Evolutionary conservation across 2,329 filamentous ascomycete genomes (phyloP), one percentile per base, ranked within the genome.

Genomic region (Microsporum audouinii): DNA sequence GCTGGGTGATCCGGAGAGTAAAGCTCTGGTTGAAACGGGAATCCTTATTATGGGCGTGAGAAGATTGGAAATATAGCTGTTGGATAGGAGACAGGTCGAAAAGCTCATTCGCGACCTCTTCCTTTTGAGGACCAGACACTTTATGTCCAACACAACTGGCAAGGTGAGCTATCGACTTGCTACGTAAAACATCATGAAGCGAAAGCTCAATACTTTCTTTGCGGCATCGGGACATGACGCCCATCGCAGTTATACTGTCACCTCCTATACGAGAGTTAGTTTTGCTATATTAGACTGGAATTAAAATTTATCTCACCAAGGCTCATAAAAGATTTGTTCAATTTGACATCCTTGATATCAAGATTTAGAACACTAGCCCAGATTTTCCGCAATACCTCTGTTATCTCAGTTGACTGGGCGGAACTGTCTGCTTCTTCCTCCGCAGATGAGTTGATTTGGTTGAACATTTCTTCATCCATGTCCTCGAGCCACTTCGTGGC

Each of bases 191-290:
- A 31, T 79, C 76, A 64, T 79, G 78, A 6, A 80, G 76, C 8
- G 73, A 76, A 29, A 79, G 67, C 14, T 73, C 71, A 60, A 80
- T 70, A 1, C 75, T 76, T 55, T 71, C 68, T 65, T 77, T 78
- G 57, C 77, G 77, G 63, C 76, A 79, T 36, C 76, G 71, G 2
- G 75, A 75, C 62, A 78, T 74, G 31, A 78, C 78, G 53, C 77
- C 77, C 74, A 80, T 79, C 0, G 78, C 77, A 39, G 78, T 77
- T 60, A 79, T 79, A 1, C 77, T 79, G 60, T 80, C 78, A 58
- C 78, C 78, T 39, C 78, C 77, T 4, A 78, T 45, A 62, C 31
- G 36, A 41, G 5, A 45, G 23, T 53, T 51, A 31, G 41, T 60
- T 56, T 34, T 56, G 6, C 5, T 53, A 5, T 34, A 47, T 3